A percentile compares a stretch with the other conserved stretches of the same genome.
Conservation (phyloP, 2,329 filamentous ascomycete species). For the Ophiobolus disseminans region DNA sequence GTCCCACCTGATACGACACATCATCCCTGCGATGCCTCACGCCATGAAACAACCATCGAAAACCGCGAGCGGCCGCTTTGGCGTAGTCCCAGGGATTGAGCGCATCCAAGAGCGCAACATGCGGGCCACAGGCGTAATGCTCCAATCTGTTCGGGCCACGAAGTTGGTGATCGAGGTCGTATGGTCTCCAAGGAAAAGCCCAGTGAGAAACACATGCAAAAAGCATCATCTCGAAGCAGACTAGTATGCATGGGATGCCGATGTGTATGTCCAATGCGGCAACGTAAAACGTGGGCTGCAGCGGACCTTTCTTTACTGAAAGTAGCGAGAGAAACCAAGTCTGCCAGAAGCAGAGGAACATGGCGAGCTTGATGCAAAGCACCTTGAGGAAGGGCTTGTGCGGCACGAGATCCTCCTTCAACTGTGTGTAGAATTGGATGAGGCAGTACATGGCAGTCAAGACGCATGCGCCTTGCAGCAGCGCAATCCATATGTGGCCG, state of each 20-base stretch:
- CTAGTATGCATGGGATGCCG: constrained; percentile 77
- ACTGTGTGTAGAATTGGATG: constrained; percentile 84
- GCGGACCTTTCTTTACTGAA: constrained; percentile 65
- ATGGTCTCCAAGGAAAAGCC: constrained; percentile 80
- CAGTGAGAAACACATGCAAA: constrained; percentile 81
- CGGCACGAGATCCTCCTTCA: constrained; percentile 70
- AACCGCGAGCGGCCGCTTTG: constrained; percentile 78
- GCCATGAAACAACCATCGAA: constrained; percentile 82
- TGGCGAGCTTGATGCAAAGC: constrained; percentile 85
- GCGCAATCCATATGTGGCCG: constrained; percentile 82
- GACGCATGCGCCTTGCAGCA: constrained; percentile 74
- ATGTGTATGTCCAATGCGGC: constrained; percentile 79
- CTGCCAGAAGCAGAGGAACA: constrained; percentile 93
- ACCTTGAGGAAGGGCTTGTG: constrained; percentile 81
- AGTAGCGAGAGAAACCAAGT: constrained; percentile 65
- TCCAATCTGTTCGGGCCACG: constrained; percentile 15
- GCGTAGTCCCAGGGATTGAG: constrained; percentile 84
- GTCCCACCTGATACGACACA: constrained; percentile 50
- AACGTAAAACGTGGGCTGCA: constrained; percentile 68
- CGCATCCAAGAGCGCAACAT: constrained; percentile 72
- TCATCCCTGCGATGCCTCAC: constrained; percentile 63
- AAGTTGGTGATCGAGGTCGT: constrained; percentile 53
- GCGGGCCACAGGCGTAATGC: constrained; percentile 67
- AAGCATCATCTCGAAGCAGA: constrained; percentile 84
- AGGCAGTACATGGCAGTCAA: constrained; percentile 88